These are phyloP conservation scores for Lophiotrema nucula DNA, from an alignment of 495 filamentous ascomycete species.

Conservation along the genomic window DNA sequence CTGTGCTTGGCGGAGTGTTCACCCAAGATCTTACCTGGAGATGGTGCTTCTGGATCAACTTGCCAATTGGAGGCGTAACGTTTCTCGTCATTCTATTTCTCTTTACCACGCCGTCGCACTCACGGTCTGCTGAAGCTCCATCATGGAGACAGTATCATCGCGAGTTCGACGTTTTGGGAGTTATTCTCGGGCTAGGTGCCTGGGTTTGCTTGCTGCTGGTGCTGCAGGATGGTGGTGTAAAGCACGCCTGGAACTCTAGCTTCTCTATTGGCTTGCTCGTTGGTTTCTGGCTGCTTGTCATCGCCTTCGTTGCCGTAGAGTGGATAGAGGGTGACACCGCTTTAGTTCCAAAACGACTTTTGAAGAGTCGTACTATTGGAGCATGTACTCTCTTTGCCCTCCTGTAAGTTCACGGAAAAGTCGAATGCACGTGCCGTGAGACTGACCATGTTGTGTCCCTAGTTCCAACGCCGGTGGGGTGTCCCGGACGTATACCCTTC, in stretches of 20 bases:
- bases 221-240: slow-evolving; percentile 35
- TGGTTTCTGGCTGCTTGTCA: slow-evolving; percentile 34
- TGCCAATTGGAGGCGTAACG: slow-evolving; percentile 46
- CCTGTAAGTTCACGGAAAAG: too few relatives aligned
- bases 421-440: too few relatives aligned
- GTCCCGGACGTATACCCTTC: too few relatives aligned
- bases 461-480: too few relatives aligned
- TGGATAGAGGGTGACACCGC: slow-evolving; percentile 21
- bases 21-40: slow-evolving; percentile 59
- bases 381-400: too few relatives aligned
- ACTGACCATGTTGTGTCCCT: too few relatives aligned
- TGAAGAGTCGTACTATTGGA: not conserved
- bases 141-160: too few relatives aligned
- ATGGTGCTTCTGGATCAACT: too few relatives aligned
- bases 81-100: slow-evolving; percentile 45
- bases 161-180: slow-evolving; percentile 34
- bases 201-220: slow-evolving; percentile 31
- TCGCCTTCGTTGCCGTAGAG: slow-evolving; percentile 21
- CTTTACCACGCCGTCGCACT: too few relatives aligned
- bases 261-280: slow-evolving; percentile 51
- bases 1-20: slow-evolving; percentile 40
- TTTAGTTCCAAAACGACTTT: not conserved
- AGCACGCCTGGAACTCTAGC: slow-evolving; percentile 37
- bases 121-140: slow-evolving; percentile 25
- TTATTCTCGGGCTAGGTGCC: slow-evolving; percentile 23